Evolutionary conservation across 177 flowering plant genomes (phyloP).

Genomic region (Vitis hybrid): DNA sequence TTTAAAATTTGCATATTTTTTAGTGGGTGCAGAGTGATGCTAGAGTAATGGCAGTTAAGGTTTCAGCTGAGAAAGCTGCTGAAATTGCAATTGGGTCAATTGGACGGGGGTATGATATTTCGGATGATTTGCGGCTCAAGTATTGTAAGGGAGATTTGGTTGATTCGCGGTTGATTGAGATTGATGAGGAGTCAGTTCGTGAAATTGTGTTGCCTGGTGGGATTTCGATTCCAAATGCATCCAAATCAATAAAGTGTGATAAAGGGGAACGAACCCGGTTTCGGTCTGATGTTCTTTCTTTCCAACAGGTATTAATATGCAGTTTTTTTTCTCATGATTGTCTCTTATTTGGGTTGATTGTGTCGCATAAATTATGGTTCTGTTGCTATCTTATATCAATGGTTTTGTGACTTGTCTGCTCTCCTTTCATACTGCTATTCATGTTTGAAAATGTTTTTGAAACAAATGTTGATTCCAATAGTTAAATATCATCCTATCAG

Average conservation of each 20-base stretch:
- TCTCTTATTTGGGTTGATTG: not conserved
- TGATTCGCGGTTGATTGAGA: constrained; percentile 51
- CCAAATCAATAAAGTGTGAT: constrained; percentile 61
- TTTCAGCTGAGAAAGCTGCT: constrained; percentile 60
- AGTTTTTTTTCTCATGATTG: not conserved
- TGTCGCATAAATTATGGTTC: not conserved
- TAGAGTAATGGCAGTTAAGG: constrained; percentile 61
- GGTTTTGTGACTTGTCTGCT: no score
- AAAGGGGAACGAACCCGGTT: constrained; percentile 68
- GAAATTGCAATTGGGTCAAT: constrained; percentile 71
- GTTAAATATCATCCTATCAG: no score
- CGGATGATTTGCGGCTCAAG: constrained; percentile 70
- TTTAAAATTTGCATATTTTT: not conserved
- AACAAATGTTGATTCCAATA: no score
- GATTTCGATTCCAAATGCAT: constrained; percentile 38
- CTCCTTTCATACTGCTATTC: no score
- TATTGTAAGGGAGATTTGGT: constrained; percentile 57
- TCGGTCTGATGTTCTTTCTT: constrained; percentile 61
- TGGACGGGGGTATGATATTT: constrained; percentile 79
- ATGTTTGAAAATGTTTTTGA: no score
- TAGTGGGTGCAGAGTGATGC: constrained; percentile 11
- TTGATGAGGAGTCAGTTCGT: constrained; percentile 39
- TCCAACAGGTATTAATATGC: constrained; percentile 48
- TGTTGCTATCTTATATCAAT: not conserved
- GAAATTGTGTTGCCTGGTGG: constrained; percentile 58